Percentiles rank a stretch among this genome's conserved stretches.
Conservation (phyloP, 805 yeast species). For the Wickerhamomyces sydowiorum region DNA sequence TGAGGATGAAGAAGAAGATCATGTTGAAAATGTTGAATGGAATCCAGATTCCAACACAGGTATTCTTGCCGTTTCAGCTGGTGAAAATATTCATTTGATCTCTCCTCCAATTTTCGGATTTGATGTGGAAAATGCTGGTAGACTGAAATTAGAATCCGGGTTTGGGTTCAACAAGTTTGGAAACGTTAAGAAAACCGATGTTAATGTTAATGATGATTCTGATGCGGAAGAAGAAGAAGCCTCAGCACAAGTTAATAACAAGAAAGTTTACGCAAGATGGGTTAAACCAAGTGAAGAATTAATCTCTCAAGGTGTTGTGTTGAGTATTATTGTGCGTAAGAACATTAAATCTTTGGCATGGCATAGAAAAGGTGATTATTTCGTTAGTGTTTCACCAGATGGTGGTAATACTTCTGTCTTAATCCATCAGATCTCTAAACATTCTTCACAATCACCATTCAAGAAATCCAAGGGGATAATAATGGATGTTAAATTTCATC, state of each 20-base stretch:
- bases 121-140: constrained; percentile 77
- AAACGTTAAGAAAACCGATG: constrained; percentile 37
- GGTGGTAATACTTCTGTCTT: constrained; percentile 83
- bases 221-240: constrained; percentile 34
- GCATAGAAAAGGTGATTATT: constrained; percentile 97
- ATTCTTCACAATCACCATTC: constrained; percentile 94
- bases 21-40: constrained; percentile 82
- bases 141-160: constrained; percentile 77
- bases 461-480: constrained; percentile 87
- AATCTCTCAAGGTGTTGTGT: constrained; percentile 64
- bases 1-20: constrained; percentile 58
- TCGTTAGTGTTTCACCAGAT: constrained; percentile 94
- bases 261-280: constrained; percentile 72
- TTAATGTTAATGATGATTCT: constrained; percentile 33
- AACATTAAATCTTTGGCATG: constrained; percentile 80
- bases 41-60: constrained; percentile 74
- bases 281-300: constrained; percentile 62
- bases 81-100: constrained; percentile 69
- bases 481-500: constrained; percentile 96
- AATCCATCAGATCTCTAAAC: constrained; percentile 92
- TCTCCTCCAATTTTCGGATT: constrained; percentile 92
- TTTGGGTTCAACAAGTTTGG: constrained; percentile 80
- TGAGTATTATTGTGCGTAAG: constrained; percentile 61
- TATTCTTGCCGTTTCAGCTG: constrained; percentile 79
- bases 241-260: constrained; percentile 24